Evolutionary conservation across 176 grass and related monocot species (phyloP), one percentile per base, ranked within the genome.

Genomic region (Hsuehochloa calcarea): DNA sequence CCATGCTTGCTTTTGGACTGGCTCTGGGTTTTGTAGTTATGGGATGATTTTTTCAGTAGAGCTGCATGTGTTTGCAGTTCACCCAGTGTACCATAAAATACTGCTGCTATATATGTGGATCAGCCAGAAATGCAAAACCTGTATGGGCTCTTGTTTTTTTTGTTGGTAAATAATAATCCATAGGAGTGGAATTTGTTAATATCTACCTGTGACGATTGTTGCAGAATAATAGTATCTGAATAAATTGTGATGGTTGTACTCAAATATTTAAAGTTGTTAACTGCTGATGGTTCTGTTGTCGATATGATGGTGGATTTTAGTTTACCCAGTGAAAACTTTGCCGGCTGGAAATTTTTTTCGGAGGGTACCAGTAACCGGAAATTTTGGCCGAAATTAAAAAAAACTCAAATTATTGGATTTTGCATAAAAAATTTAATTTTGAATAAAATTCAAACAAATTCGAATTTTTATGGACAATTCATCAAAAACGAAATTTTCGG

Each of bases 151-250:
- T 49, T 15, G 46, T 13, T 70, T 40, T 25, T 75, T 74, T 49
- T 26, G 29, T 49, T 26, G 29, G 51, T 80, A 81, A 86, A 85
- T 85, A 79, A 80, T 60, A 81, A 75, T 23, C 22, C 31, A 29
- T 34, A 27, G 41, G 39, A 49, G 26, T 80, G 82, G 49, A 80
- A 74, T 61, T 67, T 52, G 50, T 80, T 55, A 26, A 54, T 79
- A 55, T 71, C 6, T 58, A n/a, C 20, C 16, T 34, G 4, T 35
- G 43, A 75, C 22, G 12, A 74, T 76, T 83, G 62, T 75, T 66
- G 63, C 20, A 39, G 50, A 81, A 83, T 40, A 26, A 22, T 68
- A 44, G 29, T 31, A 49, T 79, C 75, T 80, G 43, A 51, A 72
- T 73, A 65, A 80, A 65, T n/a, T 37, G 12, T 8, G 13, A 51